Base-by-base conservation (phyloP, 345 rosid species). In the Cardamine resedifolia region DNA sequence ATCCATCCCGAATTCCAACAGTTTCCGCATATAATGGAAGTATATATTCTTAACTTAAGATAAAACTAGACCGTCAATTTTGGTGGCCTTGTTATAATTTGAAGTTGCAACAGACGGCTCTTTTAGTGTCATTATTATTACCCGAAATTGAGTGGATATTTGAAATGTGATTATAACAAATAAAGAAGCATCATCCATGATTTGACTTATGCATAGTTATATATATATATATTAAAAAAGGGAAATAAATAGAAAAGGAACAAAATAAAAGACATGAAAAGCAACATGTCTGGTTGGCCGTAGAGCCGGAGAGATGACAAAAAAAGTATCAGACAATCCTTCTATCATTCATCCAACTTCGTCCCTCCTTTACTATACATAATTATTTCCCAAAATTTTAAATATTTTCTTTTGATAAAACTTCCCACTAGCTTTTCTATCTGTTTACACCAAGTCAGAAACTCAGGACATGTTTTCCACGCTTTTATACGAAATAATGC, bases 241-340 rank as follows among this genome's bases (percentile, higher is more conserved):
- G 20, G 19, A 16, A 43, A 45, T 3, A 53, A 18, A 18, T 7
- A 28, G 28, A 56, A 44, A 73, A 70, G 30, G 12, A 66, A 65
- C 47, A 66, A 65, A 64, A 56, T 33, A 65, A 74, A 49, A 58
- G 63, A 67, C 78, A 74, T 51, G 78, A 67, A 74, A 67, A 74
- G 78, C 56, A 74, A 59, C 72, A 59, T 74, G 68, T 51, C 48
- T 74, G 68, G 78, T 67, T 67, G 73, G 78, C 62, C 68, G 68
- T n/a, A 50, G 48, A 67, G 62, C 50, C 62, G 62, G 68, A 27
- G 48, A 50, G 7, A 55, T 74, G 73, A 67, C 78, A 74, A 45
- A 49, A 34, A 58, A 49, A 67, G 48, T 31, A 58, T 67, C 68
- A 74, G 68, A 74, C 78, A 67, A 59, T 39, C 38, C 38, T 74